Conservation (phyloP, 345 rosid species). For the Populus alba region DNA sequence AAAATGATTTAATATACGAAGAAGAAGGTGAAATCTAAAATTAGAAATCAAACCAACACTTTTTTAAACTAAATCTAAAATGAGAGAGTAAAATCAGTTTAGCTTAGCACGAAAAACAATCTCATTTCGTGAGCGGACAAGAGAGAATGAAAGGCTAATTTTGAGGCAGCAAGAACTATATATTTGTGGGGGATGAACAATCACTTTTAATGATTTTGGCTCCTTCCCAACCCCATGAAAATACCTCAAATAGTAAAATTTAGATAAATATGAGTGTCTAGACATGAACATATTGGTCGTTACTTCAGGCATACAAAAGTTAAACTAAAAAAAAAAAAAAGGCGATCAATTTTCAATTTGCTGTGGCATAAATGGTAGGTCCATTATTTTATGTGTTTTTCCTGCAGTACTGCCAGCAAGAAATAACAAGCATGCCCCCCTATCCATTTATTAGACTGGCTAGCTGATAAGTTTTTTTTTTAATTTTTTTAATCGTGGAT, state of each 20-base stretch:
- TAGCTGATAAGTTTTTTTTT: conserved; percentile 2
- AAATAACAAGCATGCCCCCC: conserved; percentile 11
- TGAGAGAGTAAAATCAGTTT: no score
- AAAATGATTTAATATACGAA: no score
- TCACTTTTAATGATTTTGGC: neutral
- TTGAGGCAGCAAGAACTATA: neutral
- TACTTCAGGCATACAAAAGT: neutral
- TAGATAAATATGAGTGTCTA: neutral
- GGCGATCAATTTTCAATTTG: neutral
- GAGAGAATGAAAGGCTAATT: neutral
- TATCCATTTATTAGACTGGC: neutral
- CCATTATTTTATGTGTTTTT: neutral
- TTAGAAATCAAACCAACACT: no score
- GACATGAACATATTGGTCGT: no score
- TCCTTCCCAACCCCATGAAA: neutral
- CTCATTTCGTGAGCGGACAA: conserved; percentile 12
- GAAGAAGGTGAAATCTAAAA: no score
- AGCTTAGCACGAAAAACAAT: no score
- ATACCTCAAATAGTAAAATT: neutral
- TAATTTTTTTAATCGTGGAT: no score
- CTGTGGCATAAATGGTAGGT: conserved; percentile 9
- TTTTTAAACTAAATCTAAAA: no score
- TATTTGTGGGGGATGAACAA: neutral
- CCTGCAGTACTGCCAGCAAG: neutral
- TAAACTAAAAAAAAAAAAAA: no score